Evolutionary conservation across 2,329 filamentous ascomycete genomes (phyloP), one percentile per base, ranked within the genome.

Genomic region (Fusarium brachygibbosum): DNA sequence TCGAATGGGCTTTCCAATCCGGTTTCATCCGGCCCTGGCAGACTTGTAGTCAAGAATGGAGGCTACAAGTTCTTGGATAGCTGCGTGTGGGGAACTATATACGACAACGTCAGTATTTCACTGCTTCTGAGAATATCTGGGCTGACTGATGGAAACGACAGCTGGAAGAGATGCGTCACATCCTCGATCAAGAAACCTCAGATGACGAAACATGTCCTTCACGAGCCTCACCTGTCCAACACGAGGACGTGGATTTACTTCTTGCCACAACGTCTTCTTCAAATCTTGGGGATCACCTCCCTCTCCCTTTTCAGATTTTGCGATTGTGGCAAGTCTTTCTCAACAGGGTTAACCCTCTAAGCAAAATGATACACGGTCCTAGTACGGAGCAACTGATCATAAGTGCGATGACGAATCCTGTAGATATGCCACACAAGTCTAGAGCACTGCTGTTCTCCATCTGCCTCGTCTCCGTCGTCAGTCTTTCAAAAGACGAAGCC

Each of bases 41-140:
- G 63, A 6, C 34, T 63, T 5, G 59, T 63, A 1, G 59, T 63
- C 4, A 45, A 34, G 0, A 64, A 63, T 17, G 61, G 61, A 3
- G 61, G 59, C 1, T 63, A 63, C 17, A 63, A 58, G 6, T 63
- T 63, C 21, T 16, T 58, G 5, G 61, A 63, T 1, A 63, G 50
- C 3, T 64, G 42, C 1, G 6, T 63, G 7, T 63, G 51, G 50
- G 37, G 42, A 0, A 64, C 44, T 4, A 63, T 63, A 1, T 38
- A 63, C 3, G 61, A 63, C 0, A 63, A 63, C 7, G 60, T 63
- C 1, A 3, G 46, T 25, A 11, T 4, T 12, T 13, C 13, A 8
- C 9, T 6, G 1, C 1, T 10, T 2, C 6, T 10, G 4, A 25
- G 12, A 2, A 1, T 1, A 0, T 5, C 8, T 3, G 46, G 14